A percentile compares a stretch with the other conserved stretches of the same genome.
Evolutionary conservation across 345 rosid species (phyloP).

Genomic region (sweet orange (Citrus sinensis)): DVS_A1.0 CM039166.1:23685501-23686000

Average conservation of each 20-base stretch:
- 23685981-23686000: neutral
- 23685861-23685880: neutral
- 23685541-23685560: neutral
- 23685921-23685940: neutral
- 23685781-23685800: neutral
- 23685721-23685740: neutral
- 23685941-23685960: neutral
- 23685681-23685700: neutral
- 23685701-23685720: neutral
- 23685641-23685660: neutral
- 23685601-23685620: neutral
- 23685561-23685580: neutral
- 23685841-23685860: neutral
- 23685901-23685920: neutral
- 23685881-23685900: neutral
- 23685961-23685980: neutral
- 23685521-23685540: neutral
- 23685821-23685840: neutral
- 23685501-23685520: neutral
- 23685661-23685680: neutral
- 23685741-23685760: neutral
- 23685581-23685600: neutral
- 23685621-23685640: neutral
- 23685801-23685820: neutral
- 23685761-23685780: neutral